Evolutionary conservation across 257 asterid genomes (phyloP).

Genomic region (Voacanga thouarsii): DNA sequence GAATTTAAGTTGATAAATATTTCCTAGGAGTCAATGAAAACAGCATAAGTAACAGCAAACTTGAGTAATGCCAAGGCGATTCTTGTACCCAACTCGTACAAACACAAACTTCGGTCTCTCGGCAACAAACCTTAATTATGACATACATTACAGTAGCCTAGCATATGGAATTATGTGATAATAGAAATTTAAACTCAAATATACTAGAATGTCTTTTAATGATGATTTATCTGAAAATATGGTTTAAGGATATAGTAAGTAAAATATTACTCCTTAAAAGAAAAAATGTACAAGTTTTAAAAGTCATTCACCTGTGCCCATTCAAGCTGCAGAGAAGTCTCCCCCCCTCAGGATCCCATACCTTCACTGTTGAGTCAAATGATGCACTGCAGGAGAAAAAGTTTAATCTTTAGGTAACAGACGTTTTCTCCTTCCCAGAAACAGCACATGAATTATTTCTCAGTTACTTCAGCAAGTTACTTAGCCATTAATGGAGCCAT

Average conservation of each 20-base stretch:
- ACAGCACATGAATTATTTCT: background rate
- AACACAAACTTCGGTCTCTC: background rate
- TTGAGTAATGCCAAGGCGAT: background rate
- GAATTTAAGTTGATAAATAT: background rate
- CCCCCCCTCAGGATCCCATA: constrained; percentile 33
- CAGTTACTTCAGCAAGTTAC: background rate
- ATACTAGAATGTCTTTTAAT: background rate
- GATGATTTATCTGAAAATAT: background rate
- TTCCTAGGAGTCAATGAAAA: background rate
- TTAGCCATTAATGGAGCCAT: background rate
- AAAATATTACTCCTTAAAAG: background rate
- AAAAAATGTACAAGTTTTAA: background rate
- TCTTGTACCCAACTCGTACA: background rate
- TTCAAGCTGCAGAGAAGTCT: constrained; percentile 22
- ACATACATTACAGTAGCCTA: background rate
- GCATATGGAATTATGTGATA: too few relatives aligned
- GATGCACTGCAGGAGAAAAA: constrained; percentile 29
- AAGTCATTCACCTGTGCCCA: constrained; percentile 30
- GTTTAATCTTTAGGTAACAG: background rate
- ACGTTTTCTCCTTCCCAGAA: background rate
- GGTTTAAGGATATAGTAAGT: background rate
- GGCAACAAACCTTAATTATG: background rate
- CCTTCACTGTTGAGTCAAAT: constrained; percentile 36
- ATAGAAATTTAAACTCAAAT: background rate
- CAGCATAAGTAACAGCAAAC: background rate